Evolutionary conservation across 441 rosid genomes (phyloP).

Genomic region (Erodium texanum): DNA sequence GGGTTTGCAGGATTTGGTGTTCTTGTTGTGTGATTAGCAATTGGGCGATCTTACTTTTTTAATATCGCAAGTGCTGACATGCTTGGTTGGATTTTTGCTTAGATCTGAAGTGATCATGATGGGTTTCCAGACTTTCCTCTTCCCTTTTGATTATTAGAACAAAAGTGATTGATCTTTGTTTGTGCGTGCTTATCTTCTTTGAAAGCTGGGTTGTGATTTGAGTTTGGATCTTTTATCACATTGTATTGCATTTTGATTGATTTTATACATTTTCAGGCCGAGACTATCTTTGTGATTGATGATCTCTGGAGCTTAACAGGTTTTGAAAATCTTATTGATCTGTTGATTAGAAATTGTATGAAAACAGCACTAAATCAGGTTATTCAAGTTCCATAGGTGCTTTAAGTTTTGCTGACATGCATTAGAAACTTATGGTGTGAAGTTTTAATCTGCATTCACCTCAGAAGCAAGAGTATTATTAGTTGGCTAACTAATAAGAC

Average conservation of each 20-base stretch:
- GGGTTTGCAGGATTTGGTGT: background rate
- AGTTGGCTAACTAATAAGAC: too few relatives aligned
- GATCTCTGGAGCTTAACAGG: background rate
- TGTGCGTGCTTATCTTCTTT: background rate
- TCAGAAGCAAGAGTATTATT: too few relatives aligned
- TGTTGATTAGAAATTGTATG: background rate
- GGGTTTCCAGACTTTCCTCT: background rate
- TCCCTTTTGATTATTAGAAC: background rate
- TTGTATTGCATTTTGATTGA: background rate
- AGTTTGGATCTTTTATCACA: background rate
- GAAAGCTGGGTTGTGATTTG: background rate
- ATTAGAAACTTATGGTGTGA: background rate
- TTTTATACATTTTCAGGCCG: background rate
- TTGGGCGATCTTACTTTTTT: background rate
- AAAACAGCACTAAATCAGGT: background rate
- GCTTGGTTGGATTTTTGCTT: background rate
- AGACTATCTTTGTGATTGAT: background rate
- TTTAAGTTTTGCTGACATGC: background rate
- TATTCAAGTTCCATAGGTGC: background rate
- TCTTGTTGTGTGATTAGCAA: background rate
- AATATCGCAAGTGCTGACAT: background rate
- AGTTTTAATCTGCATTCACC: too few relatives aligned
- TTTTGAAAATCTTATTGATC: background rate
- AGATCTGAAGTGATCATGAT: constrained; percentile 31
- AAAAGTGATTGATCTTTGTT: background rate